These are phyloP conservation scores for Tuber borchii DNA, from an alignment of 495 filamentous ascomycete species.

Conservation along the genomic window DNA sequence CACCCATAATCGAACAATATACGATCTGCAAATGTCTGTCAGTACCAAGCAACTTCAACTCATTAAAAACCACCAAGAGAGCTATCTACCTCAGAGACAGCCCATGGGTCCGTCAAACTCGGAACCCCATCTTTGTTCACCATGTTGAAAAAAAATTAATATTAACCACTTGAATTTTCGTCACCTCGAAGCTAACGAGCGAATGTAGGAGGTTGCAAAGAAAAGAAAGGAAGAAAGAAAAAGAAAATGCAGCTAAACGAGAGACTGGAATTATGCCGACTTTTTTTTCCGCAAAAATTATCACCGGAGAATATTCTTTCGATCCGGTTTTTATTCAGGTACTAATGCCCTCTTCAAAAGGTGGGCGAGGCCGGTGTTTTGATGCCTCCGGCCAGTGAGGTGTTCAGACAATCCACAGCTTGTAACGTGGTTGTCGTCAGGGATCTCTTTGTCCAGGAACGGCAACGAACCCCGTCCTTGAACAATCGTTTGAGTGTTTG, in stretches of 20 bases:
- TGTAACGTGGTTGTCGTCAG: conserved; percentile 1
- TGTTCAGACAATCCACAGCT: neutral
- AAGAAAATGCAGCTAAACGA: neutral
- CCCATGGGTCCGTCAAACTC: conserved; percentile 32
- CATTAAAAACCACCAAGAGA: neutral
- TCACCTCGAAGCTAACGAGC: neutral
- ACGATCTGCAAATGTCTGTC: conserved; percentile 54
- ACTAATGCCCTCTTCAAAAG: neutral
- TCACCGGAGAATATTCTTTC: neutral
- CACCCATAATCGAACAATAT: conserved; percentile 74
- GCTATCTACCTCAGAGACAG: conserved; percentile 33
- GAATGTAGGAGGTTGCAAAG: neutral
- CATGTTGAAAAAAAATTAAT: conserved; percentile 23
- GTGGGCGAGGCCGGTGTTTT: conserved; percentile 1
- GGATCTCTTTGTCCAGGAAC: neutral
- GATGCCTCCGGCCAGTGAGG: neutral
- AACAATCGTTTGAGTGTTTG: neutral
- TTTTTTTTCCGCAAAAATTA: conserved; percentile 1
- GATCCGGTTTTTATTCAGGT: neutral
- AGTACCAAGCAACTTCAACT: conserved; percentile 10
- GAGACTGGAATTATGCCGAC: neutral
- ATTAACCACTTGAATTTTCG: conserved; percentile 6
- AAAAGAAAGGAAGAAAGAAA: neutral
- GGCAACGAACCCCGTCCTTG: conserved; percentile 3
- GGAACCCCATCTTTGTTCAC: conserved; percentile 21